Evolutionary conservation across 495 filamentous ascomycete genomes (phyloP).

Genomic region (Glutinoglossum americanum): DNA sequence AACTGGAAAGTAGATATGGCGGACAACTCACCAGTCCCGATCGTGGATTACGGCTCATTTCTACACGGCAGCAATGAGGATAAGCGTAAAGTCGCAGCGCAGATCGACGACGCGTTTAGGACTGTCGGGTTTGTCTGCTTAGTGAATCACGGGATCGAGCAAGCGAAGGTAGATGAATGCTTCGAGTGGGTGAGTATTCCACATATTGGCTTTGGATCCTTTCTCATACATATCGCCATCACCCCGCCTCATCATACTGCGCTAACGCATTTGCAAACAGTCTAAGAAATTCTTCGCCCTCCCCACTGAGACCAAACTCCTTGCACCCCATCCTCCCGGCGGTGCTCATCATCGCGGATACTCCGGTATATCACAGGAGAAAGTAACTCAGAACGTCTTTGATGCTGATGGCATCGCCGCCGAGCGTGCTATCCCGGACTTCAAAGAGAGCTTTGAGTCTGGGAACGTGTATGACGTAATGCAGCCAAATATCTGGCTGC

Average conservation of each 20-base stretch:
- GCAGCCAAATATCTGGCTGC: slow-evolving; percentile 46
- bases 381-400: slow-evolving; percentile 37
- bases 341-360: slow-evolving; percentile 38
- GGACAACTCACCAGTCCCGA: slow-evolving; percentile 7
- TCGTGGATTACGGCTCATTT: slow-evolving; percentile 72
- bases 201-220: not conserved
- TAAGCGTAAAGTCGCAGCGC: slow-evolving; percentile 37
- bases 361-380: slow-evolving; percentile 41
- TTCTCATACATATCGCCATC: slow-evolving; percentile 2
- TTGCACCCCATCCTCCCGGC: slow-evolving; percentile 39
- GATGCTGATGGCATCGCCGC: slow-evolving; percentile 23
- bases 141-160: slow-evolving; percentile 50
- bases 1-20: too few species aligned
- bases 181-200: slow-evolving; percentile 42
- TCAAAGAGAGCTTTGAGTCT: slow-evolving; percentile 45
- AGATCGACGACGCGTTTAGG: slow-evolving; percentile 61
- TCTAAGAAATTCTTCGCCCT: slow-evolving; percentile 23
- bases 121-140: slow-evolving; percentile 83
- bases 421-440: slow-evolving; percentile 21
- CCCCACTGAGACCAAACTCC: slow-evolving; percentile 23
- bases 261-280: not conserved
- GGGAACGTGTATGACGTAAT: slow-evolving; percentile 31
- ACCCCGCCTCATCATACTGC: not conserved
- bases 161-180: slow-evolving; percentile 30
- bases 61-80: slow-evolving; percentile 37